phyloP scores from a whole-genome alignment of 805 yeast species.

The Kodamaea jinghongensis region DNA sequence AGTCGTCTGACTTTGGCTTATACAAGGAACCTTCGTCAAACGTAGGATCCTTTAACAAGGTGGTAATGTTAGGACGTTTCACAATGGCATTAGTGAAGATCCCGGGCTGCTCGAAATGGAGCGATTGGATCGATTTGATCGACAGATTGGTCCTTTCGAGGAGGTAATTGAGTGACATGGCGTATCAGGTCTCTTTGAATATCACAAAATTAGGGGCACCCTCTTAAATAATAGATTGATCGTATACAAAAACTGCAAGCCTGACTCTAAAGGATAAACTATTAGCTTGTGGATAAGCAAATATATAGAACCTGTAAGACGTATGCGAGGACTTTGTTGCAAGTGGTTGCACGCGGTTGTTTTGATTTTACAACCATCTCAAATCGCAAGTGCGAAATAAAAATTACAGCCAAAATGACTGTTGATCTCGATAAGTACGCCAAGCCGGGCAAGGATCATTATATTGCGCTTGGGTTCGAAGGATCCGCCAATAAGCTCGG shows the following conservation, averaged over 20 bases:
- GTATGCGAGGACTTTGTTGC: too few relatives aligned
- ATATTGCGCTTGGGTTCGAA: conserved; percentile 85
- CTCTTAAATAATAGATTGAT: too few relatives aligned
- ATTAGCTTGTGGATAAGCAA: too few relatives aligned
- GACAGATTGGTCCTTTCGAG: conserved; percentile 36
- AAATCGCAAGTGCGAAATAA: too few relatives aligned
- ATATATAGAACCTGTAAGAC: too few relatives aligned
- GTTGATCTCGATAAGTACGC: conserved; percentile 47
- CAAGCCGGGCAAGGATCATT: conserved; percentile 45
- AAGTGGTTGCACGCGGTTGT: not conserved
- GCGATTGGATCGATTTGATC: conserved; percentile 38
- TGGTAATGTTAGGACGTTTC: conserved; percentile 49
- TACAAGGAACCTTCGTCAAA: conserved; percentile 51
- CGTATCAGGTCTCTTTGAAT: too few relatives aligned
- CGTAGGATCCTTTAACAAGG: conserved; percentile 59
- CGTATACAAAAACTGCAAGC: too few relatives aligned
- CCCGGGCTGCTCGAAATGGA: conserved; percentile 56
- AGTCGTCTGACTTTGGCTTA: conserved; percentile 25
- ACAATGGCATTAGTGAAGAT: conserved; percentile 64
- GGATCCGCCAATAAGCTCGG: conserved; percentile 98
- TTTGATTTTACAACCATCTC: too few relatives aligned
- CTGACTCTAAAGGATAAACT: too few relatives aligned
- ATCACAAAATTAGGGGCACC: too few relatives aligned
- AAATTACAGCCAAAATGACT: conserved; percentile 16
- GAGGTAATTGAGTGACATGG: conserved; percentile 22